Percentiles rank a stretch among this genome's conserved stretches.
These are phyloP conservation scores for Chrysophaeum taylorii DNA, from an alignment of 352 stramenopile species.

Conservation along the genomic window DNA sequence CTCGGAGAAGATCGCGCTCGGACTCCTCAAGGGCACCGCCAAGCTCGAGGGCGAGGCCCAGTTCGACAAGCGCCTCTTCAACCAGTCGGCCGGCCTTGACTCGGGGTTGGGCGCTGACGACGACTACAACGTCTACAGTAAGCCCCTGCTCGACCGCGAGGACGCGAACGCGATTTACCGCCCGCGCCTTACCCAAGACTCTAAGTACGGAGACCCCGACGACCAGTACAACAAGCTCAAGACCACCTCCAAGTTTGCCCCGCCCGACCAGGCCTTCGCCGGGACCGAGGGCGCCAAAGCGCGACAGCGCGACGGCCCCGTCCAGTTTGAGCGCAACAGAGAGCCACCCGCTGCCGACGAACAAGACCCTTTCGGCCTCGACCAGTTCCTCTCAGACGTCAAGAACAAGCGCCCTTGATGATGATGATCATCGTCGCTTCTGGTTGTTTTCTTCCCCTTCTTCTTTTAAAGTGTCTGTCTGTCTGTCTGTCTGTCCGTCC, in stretches of 20 bases:
- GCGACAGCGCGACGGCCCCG: conserved; percentile 48
- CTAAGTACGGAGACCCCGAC: conserved; percentile 69
- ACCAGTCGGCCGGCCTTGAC: conserved; percentile 87
- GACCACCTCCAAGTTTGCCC: conserved; percentile 60
- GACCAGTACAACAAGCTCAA: conserved; percentile 79
- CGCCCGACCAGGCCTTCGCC: conserved; percentile 71
- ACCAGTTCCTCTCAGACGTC: conserved; percentile 56
- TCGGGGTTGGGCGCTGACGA: conserved; percentile 91
- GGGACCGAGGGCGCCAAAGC: conserved; percentile 52
- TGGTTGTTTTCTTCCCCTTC: too few species aligned
- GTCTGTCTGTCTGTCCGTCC: too few species aligned
- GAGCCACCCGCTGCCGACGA: conserved; percentile 28
- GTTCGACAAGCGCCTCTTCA: conserved; percentile 95
- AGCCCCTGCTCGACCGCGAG: conserved; percentile 78
- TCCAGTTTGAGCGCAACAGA: conserved; percentile 61
- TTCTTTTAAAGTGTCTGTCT: too few species aligned
- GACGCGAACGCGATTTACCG: conserved; percentile 58
- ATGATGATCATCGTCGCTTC: too few species aligned
- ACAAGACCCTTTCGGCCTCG: conserved; percentile 63
- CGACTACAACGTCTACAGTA: conserved; percentile 96
- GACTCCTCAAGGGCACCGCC: conserved; percentile 75
- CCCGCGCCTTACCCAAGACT: conserved; percentile 37
- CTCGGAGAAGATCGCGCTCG: conserved; percentile 96
- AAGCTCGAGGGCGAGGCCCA: conserved; percentile 66
- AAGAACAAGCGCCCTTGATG: conserved; percentile 12